Conservation (phyloP, 2,329 filamentous ascomycete species). For the Aspergillus bombycis region DNA sequence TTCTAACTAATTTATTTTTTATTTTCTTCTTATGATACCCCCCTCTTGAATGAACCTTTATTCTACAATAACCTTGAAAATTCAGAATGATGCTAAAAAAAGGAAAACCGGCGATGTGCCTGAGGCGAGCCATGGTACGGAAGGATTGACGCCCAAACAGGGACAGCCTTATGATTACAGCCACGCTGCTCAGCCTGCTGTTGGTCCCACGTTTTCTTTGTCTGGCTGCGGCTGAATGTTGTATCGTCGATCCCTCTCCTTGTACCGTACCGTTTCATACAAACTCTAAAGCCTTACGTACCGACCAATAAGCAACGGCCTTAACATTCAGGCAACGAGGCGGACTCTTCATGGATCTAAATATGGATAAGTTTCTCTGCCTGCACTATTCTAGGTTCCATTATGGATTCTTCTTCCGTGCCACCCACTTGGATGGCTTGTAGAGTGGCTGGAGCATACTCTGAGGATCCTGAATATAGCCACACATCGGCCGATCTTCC, state of each 20-base stretch:
- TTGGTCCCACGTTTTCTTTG: constrained; percentile 13
- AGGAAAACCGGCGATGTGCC: neutral
- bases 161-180: constrained; percentile 16
- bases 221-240: constrained; percentile 24
- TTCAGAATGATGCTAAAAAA: neutral
- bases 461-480: constrained; percentile 82
- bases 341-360: constrained; percentile 5
- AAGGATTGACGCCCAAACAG: constrained; percentile 15
- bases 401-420: constrained; percentile 60
- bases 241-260: constrained; percentile 9
- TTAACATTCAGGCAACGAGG: constrained; percentile 11
- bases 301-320: neutral
- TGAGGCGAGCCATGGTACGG: constrained; percentile 13
- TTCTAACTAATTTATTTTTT: neutral
- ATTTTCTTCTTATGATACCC: neutral
- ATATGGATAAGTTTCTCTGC: neutral
- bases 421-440: constrained; percentile 80
- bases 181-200: constrained; percentile 24
- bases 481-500: constrained; percentile 59
- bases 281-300: neutral
- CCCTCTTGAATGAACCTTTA: neutral
- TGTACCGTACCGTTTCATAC: constrained; percentile 10
- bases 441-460: constrained; percentile 90
- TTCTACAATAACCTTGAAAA: no score
- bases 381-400: constrained; percentile 9